Conservation (phyloP, 2,329 filamentous ascomycete species). For the Trichoderma sp. region DNA sequence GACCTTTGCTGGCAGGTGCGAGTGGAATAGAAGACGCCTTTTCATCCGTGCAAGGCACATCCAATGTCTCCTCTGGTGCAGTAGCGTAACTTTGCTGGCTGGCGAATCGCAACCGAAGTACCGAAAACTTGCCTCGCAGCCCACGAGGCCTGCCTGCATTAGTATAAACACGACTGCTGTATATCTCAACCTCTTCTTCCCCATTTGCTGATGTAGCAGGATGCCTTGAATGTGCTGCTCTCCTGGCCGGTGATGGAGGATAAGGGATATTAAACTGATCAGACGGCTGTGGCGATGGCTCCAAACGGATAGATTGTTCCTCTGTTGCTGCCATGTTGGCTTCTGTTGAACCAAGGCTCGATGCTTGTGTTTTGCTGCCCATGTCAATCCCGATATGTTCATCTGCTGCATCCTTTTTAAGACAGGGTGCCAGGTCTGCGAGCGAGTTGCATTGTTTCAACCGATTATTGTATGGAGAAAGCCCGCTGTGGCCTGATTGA, state of each 20-base stretch:
- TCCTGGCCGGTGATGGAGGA: constrained; percentile 26
- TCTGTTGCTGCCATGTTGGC: constrained; percentile 10
- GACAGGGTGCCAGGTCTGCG: constrained; percentile 29
- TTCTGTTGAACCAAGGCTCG: neutral
- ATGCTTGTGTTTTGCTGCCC: neutral
- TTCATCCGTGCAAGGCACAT: neutral
- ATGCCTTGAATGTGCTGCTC: constrained; percentile 18
- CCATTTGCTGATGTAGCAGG: constrained; percentile 19
- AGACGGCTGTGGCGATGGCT: constrained; percentile 27
- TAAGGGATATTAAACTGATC: constrained; percentile 38
- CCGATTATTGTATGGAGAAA: constrained; percentile 25
- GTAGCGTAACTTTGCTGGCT: constrained; percentile 12
- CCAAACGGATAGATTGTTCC: neutral
- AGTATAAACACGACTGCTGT: constrained; percentile 16
- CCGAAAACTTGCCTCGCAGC: constrained; percentile 32
- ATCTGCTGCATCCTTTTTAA: constrained; percentile 16
- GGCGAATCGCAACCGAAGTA: constrained; percentile 29
- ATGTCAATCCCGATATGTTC: neutral
- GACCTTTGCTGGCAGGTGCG: neutral
- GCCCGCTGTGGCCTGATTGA: constrained; percentile 18
- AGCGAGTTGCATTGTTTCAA: constrained; percentile 35
- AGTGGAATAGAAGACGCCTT: neutral
- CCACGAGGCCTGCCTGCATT: constrained; percentile 19
- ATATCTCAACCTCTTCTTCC: constrained; percentile 18
- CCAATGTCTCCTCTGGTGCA: neutral